These are phyloP conservation scores for Nepenthes alata DNA, from an alignment of 179 eudicot genomes.

Conservation along the genomic window DNA sequence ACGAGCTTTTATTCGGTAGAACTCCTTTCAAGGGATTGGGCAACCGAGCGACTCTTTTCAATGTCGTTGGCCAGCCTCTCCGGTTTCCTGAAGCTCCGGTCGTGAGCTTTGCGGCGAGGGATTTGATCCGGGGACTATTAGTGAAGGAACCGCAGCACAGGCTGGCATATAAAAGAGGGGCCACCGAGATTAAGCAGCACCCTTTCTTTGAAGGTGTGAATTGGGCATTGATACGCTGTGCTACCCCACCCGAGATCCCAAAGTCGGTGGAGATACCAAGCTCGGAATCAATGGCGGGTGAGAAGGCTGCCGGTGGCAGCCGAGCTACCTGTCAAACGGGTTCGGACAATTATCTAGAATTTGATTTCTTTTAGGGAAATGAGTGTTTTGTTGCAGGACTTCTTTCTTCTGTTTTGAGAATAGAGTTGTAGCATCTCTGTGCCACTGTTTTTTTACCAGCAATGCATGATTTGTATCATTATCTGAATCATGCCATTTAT, in stretches of 20 bases:
- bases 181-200: conserved; percentile 74
- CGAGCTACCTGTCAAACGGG: conserved; percentile 39
- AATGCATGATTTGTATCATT: too few species aligned
- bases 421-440: too few species aligned
- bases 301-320: conserved; percentile 16
- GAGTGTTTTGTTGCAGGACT: neutral
- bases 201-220: conserved; percentile 77
- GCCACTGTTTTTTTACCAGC: too few species aligned
- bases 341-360: conserved; percentile 60
- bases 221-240: conserved; percentile 77
- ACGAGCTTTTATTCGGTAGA: conserved; percentile 62
- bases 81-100: conserved; percentile 60
- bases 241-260: conserved; percentile 69
- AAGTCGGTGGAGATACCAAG: conserved; percentile 22
- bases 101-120: conserved; percentile 72
- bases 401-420: neutral
- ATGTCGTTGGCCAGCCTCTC: conserved; percentile 81
- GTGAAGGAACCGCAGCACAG: conserved; percentile 81
- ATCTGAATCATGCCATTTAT: too few species aligned
- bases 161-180: conserved; percentile 68
- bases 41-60: conserved; percentile 68
- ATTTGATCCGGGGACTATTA: conserved; percentile 56
- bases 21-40: conserved; percentile 74
- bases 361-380: conserved; percentile 41
- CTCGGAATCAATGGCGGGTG: conserved; percentile 13